Percentiles rank a stretch among this genome's conserved stretches.
Conservation (phyloP, 1,284 basidiomycete genomes). For the Rhodotorula sp. region DNA sequence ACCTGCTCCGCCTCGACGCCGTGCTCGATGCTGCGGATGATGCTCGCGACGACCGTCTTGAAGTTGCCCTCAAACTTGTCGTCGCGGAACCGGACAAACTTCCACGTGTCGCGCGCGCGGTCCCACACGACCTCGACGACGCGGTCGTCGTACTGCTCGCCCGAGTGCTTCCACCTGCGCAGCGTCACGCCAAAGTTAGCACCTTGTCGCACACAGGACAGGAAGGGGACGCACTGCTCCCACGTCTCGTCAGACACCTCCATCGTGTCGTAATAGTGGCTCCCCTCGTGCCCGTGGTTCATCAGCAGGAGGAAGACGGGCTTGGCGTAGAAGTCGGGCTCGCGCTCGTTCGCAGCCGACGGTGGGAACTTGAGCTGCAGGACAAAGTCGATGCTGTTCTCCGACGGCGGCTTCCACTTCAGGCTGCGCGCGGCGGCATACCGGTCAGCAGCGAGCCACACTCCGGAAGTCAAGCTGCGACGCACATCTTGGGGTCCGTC, state of each 20-base stretch:
- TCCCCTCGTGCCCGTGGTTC: constrained; percentile 59
- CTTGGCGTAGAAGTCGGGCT: constrained; percentile 79
- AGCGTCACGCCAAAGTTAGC: too few species aligned
- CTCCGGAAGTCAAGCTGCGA: constrained; percentile 25
- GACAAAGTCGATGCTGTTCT: constrained; percentile 98
- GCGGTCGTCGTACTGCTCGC: constrained; percentile 83
- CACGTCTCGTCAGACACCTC: constrained; percentile 87
- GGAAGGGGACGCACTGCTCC: constrained; percentile 68
- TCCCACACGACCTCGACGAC: constrained; percentile 96
- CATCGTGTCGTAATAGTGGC: constrained; percentile 75
- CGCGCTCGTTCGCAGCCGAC: constrained; percentile 55
- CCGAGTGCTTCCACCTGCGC: constrained; percentile 74
- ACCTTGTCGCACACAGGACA: neutral
- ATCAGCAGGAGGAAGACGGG: constrained; percentile 74
- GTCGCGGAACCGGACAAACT: constrained; percentile 84
- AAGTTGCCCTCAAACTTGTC: constrained; percentile 91
- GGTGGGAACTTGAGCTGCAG: constrained; percentile 89
- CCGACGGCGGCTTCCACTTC: constrained; percentile 98
- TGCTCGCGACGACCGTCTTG: constrained; percentile 74
- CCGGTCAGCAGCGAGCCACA: neutral
- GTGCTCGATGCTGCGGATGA: constrained; percentile 82
- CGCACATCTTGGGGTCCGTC: constrained; percentile 88
- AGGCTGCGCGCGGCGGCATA: constrained; percentile 58
- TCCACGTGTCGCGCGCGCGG: constrained; percentile 65
- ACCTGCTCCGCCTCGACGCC: constrained; percentile 67